Conservation (phyloP, 2,329 filamentous ascomycete species). For the Penicillium sp. region DNA sequence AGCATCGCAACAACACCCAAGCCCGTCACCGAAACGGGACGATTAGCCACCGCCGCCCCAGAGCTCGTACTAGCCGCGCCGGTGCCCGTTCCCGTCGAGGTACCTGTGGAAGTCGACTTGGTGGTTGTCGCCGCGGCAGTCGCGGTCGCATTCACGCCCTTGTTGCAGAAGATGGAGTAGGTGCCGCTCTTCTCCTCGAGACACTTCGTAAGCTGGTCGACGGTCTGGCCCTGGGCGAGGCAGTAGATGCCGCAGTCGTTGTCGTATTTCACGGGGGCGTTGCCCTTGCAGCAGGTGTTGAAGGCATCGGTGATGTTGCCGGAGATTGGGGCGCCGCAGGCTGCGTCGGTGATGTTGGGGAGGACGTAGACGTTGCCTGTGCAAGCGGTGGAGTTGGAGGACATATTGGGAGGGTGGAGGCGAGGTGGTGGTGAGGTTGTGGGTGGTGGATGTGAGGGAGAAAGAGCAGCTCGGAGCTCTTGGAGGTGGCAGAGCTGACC, state of each 20-base stretch:
- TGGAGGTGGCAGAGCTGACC: neutral
- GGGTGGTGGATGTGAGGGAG: neutral
- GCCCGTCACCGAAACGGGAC: conserved; percentile 31
- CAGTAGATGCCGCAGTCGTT: conserved; percentile 56
- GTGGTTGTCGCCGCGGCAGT: conserved; percentile 33
- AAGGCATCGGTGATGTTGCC: conserved; percentile 48
- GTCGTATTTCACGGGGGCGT: conserved; percentile 50
- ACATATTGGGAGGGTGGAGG: conserved; percentile 19
- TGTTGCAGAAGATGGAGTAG: conserved; percentile 50
- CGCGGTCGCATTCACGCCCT: conserved; percentile 37
- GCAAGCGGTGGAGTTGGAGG: conserved; percentile 22
- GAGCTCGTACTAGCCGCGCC: conserved; percentile 18
- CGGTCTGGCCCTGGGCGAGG: conserved; percentile 44
- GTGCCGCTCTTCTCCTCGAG: conserved; percentile 43
- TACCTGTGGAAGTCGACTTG: conserved; percentile 13
- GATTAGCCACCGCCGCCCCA: conserved; percentile 18
- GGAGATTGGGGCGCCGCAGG: conserved; percentile 47
- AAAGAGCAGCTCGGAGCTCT: neutral
- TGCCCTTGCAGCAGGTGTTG: conserved; percentile 49
- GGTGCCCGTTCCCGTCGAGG: conserved; percentile 7
- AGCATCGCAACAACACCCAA: conserved; percentile 35
- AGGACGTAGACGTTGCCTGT: conserved; percentile 43
- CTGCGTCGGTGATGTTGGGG: conserved; percentile 45
- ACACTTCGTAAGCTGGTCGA: conserved; percentile 42
- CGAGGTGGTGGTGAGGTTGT: neutral